A percentile compares a stretch with the other conserved stretches of the same genome.
phyloP scores from a whole-genome alignment of 179 eudicot genomes.

The Beta macrorhiza region DNA sequence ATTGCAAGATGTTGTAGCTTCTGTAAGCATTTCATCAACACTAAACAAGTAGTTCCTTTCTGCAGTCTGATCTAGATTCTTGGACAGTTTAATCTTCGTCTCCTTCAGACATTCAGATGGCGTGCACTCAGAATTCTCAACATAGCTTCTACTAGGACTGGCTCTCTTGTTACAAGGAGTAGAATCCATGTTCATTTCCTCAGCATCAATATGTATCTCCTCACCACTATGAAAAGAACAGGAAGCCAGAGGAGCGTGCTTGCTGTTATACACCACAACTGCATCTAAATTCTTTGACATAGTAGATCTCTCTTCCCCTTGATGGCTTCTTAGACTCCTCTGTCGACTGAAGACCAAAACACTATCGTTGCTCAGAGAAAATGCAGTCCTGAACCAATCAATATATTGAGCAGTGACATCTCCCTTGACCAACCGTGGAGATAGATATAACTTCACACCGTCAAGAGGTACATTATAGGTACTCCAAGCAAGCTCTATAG shows the following conservation, averaged over 20 bases:
- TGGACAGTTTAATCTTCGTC: background rate
- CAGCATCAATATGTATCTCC: background rate
- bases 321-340: background rate
- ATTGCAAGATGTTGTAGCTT: background rate
- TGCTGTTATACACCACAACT: background rate
- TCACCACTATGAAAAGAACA: background rate
- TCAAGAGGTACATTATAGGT: constrained; percentile 13
- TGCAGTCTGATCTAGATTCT: background rate
- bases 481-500: constrained; percentile 14
- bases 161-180: no score
- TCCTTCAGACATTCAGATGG: background rate
- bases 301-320: background rate
- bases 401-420: constrained; percentile 27
- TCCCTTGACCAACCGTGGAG: constrained; percentile 26
- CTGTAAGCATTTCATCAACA: background rate
- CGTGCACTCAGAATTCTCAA: background rate
- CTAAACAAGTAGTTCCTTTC: background rate
- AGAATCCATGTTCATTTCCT: background rate
- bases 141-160: background rate
- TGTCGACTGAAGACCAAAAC: background rate
- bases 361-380: background rate
- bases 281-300: background rate
- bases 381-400: constrained; percentile 29
- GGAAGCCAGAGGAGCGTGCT: background rate
- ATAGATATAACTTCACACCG: constrained; percentile 25